phyloP scores from a whole-genome alignment of 2,329 filamentous ascomycete genomes.

The Arthrobotrys sinensis region DNA sequence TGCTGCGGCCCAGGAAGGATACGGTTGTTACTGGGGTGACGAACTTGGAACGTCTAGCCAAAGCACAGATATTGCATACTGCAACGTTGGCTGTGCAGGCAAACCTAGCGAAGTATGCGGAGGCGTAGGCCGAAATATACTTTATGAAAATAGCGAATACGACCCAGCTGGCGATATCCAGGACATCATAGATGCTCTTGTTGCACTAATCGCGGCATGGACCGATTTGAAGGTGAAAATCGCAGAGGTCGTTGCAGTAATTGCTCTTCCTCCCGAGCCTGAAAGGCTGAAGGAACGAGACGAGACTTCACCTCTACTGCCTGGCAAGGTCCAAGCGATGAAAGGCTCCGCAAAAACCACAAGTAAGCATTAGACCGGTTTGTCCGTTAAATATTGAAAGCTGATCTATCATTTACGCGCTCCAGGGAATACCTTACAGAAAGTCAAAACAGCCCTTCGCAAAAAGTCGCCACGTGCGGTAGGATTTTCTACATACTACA shows the following conservation, averaged over 20 bases:
- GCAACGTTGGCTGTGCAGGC: conserved; percentile 26
- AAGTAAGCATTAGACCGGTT: background rate
- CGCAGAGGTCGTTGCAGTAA: conserved; percentile 8
- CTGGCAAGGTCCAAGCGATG: conserved; percentile 18
- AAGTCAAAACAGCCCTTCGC: background rate
- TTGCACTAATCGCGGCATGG: conserved; percentile 25
- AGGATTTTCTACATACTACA: background rate
- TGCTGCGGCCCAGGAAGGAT: conserved; percentile 18
- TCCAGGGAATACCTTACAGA: background rate
- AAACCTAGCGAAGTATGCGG: conserved; percentile 32
- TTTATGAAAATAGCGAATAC: conserved; percentile 28
- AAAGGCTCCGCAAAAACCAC: conserved; percentile 16
- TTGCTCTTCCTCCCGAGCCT: background rate
- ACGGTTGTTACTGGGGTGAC: conserved; percentile 38
- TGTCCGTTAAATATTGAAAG: no score
- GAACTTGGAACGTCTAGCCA: background rate
- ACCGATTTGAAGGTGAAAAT: conserved; percentile 6
- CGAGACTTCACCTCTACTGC: background rate
- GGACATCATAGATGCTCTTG: conserved; percentile 7
- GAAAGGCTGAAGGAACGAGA: conserved; percentile 1
- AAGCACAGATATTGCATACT: conserved; percentile 28
- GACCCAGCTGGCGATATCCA: conserved; percentile 25
- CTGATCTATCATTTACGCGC: no score
- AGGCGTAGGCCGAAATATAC: conserved; percentile 4
- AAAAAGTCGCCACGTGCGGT: background rate